These are phyloP conservation scores for Allomyces macrogynus DNA, from an alignment of 192 early-diverging fungal genomes.

Conservation along the genomic window DNA sequence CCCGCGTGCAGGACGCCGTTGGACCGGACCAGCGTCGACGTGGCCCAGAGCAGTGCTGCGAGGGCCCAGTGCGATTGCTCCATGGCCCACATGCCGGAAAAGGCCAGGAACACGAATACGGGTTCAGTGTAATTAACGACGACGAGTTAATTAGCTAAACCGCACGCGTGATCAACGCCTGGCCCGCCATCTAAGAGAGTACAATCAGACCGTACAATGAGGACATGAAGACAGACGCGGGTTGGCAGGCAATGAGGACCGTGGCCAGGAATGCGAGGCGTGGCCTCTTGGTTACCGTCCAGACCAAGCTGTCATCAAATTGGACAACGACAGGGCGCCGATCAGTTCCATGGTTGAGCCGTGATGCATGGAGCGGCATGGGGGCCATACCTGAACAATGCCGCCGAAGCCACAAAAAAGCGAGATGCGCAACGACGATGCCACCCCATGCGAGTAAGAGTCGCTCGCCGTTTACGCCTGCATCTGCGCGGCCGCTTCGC, in stretches of 20 bases:
- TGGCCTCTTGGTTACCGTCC: neutral
- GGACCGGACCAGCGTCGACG: neutral
- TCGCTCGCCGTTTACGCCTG: no score
- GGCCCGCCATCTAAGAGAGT: neutral
- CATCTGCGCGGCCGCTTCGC: neutral
- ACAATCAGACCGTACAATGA: neutral
- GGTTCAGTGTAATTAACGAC: neutral
- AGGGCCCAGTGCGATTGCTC: neutral
- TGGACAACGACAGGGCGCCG: neutral
- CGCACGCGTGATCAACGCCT: no score
- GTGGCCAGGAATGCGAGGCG: neutral
- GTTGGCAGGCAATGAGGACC: neutral
- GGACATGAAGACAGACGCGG: neutral
- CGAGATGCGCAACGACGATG: neutral
- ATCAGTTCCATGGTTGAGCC: neutral
- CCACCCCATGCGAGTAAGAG: neutral
- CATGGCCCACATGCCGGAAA: neutral
- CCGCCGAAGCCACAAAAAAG: neutral
- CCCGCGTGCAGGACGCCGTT: neutral
- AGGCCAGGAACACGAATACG: neutral
- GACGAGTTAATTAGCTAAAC: no score
- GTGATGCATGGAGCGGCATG: neutral
- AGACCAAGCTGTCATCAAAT: neutral
- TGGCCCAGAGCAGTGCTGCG: neutral
- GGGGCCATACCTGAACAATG: neutral